Evolutionary conservation across 352 stramenopile genomes (phyloP).

Genomic region (Phytophthora pseudosyringae): DNA sequence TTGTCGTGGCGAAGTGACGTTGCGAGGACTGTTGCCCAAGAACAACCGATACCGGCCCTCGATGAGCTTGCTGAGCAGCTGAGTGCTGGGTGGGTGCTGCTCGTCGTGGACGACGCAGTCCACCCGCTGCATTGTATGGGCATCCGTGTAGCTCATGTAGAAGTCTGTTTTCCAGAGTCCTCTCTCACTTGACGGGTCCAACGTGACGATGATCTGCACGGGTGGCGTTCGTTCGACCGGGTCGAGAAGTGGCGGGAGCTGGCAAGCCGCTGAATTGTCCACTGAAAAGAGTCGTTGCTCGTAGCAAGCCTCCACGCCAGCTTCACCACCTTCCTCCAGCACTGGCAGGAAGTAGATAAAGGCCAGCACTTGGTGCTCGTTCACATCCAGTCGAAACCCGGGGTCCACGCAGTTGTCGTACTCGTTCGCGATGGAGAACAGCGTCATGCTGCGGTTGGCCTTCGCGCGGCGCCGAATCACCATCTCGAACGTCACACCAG

Average conservation of each 20-base stretch:
- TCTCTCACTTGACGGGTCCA: constrained; percentile 44
- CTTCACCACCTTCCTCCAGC: constrained; percentile 31
- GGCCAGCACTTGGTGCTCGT: constrained; percentile 54
- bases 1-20: constrained; percentile 43
- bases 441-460: constrained; percentile 61
- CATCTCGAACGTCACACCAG: constrained; percentile 76
- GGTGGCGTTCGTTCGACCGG: constrained; percentile 49
- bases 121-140: constrained; percentile 46
- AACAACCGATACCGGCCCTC: constrained; percentile 63
- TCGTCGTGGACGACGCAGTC: constrained; percentile 47
- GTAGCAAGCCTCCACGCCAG: constrained; percentile 52
- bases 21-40: constrained; percentile 72
- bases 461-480: constrained; percentile 47
- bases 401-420: constrained; percentile 67
- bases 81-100: constrained; percentile 29
- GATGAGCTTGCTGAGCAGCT: constrained; percentile 48
- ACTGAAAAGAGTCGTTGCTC: constrained; percentile 58
- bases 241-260: constrained; percentile 39
- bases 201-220: constrained; percentile 63
- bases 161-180: constrained; percentile 49
- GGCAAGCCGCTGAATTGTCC: constrained; percentile 35
- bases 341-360: constrained; percentile 74
- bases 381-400: constrained; percentile 75
- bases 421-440: constrained; percentile 75
- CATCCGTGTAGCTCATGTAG: constrained; percentile 64